Conservation (phyloP, 169 alveolate species). For the Plasmodium fragile region DNA sequence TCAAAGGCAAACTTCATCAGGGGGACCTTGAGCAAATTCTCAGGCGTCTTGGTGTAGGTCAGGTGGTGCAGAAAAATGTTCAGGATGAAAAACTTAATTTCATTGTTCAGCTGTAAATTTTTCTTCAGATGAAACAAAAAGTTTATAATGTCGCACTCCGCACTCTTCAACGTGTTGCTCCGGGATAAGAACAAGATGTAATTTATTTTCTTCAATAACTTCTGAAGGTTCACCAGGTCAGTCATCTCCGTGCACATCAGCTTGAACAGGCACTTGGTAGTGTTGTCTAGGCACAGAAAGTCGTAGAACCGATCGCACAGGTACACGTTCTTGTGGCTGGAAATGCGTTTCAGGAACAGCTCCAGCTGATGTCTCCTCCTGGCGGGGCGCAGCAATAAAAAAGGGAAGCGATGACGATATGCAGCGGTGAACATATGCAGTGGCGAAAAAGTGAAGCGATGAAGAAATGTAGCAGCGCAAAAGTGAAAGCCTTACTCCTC, state of each 20-base stretch:
- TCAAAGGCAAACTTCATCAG: conserved; percentile 59
- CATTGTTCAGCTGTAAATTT: conserved; percentile 35
- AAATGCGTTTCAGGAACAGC: conserved; percentile 9
- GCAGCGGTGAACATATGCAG: too few species aligned
- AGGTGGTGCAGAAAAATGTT: conserved; percentile 59
- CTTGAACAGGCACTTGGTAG: conserved; percentile 33
- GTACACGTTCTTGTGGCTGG: conserved; percentile 18
- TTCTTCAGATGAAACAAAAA: conserved; percentile 20
- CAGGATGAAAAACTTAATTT: conserved; percentile 39
- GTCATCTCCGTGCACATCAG: conserved; percentile 24
- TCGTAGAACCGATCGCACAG: conserved; percentile 52
- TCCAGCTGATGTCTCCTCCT: conserved; percentile 64
- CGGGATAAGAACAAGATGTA: conserved; percentile 45
- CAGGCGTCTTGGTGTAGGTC: conserved; percentile 47
- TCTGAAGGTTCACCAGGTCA: conserved; percentile 6
- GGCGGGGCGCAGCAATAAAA: not conserved
- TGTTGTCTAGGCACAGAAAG: conserved; percentile 45
- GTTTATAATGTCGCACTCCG: conserved; percentile 51
- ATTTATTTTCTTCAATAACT: conserved; percentile 24
- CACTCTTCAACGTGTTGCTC: conserved; percentile 51
- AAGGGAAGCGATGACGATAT: too few species aligned
- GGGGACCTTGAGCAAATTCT: conserved; percentile 34
- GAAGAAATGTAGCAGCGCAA: not conserved
- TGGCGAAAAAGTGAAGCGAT: not conserved
- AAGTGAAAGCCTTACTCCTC: conserved; percentile 34